Evolutionary conservation across 768 basidiomycete genomes (phyloP), one percentile per base, ranked within the genome.

Genomic region (Phanerochaete sordida): DNA sequence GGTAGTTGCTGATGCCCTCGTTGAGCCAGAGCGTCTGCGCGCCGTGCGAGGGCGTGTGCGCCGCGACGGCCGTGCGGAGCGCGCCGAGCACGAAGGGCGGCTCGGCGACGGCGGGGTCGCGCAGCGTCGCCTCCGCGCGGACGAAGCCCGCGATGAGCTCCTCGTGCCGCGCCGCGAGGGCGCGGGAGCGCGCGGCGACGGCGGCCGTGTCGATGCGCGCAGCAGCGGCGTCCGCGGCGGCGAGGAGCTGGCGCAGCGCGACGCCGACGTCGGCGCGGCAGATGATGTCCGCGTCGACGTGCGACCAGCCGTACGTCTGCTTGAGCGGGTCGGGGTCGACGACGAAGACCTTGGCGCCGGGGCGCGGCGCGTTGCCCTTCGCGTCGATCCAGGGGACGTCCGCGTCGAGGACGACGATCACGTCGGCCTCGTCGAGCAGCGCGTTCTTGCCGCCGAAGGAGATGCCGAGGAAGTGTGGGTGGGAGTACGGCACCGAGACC

Each of bases 321-420:
- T 81, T 85, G 6, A 91, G 75, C 1, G 86, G 86, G 60, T 90
- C 86, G 21, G 79, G 74, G 65, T 88, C 87, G 16, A 90, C 66
- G 19, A 88, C 72, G 64, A 87, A 88, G 1, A 89, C 77, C 28
- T 77, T 72, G 0, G 86, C 81, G 2, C 72, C 69, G 0, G 70
- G 61, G 3, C 39, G 65, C 0, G 87, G 85, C 2, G 69, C 69
- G 56, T 68, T 73, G 33, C 79, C 78, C 56, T 80, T 75, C 47
- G 67, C 73, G 1, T 83, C 79, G 27, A 87, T 82, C 85, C 87
- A 90, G 0, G 88, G 85, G 0, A 88, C 72, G 61, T 87, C 86
- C 8, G 76, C 77, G 58, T 90, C 88, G n/a, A 91, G 60, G 19
- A 88, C 73, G 11, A 91, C 71, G 19, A 91, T 77, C 3, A 84